phyloP scores from a whole-genome alignment of 2,329 filamentous ascomycete genomes.

The Ascochyta clinopodiicola region DNA sequence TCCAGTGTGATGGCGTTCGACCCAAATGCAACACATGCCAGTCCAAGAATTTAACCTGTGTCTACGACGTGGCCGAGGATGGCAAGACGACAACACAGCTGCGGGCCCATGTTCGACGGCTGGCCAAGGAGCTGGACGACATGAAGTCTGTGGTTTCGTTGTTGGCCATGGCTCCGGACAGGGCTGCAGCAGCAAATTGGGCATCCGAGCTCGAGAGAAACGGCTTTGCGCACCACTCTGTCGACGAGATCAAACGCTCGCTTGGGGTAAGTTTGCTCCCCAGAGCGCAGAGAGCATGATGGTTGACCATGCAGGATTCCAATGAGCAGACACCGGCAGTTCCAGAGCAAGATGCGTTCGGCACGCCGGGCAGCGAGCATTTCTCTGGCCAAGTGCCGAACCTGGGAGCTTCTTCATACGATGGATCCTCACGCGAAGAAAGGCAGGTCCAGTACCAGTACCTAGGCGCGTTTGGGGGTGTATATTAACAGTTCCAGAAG shows the following conservation, averaged over 20 bases:
- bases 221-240: constrained; percentile 47
- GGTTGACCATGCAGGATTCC: constrained; percentile 32
- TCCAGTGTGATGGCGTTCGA: constrained; percentile 47
- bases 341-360: constrained; percentile 36
- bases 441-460: constrained; percentile 31
- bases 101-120: constrained; percentile 45
- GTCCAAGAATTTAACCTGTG: constrained; percentile 46
- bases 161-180: constrained; percentile 44
- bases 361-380: constrained; percentile 36
- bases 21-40: constrained; percentile 50
- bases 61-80: constrained; percentile 50
- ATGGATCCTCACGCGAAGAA: constrained; percentile 42
- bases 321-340: constrained; percentile 28
- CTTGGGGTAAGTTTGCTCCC: constrained; percentile 36
- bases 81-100: constrained; percentile 49
- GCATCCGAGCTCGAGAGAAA: constrained; percentile 47
- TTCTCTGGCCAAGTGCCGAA: constrained; percentile 30
- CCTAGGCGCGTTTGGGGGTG: constrained; percentile 2
- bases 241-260: constrained; percentile 46
- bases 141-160: constrained; percentile 48
- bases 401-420: constrained; percentile 40
- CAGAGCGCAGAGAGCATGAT: neutral
- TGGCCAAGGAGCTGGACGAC: constrained; percentile 49
- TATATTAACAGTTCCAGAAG: constrained; percentile 33
- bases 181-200: constrained; percentile 44